Conservation (phyloP, 176 grass and related monocot species). For the Eleusine indica region DNA sequence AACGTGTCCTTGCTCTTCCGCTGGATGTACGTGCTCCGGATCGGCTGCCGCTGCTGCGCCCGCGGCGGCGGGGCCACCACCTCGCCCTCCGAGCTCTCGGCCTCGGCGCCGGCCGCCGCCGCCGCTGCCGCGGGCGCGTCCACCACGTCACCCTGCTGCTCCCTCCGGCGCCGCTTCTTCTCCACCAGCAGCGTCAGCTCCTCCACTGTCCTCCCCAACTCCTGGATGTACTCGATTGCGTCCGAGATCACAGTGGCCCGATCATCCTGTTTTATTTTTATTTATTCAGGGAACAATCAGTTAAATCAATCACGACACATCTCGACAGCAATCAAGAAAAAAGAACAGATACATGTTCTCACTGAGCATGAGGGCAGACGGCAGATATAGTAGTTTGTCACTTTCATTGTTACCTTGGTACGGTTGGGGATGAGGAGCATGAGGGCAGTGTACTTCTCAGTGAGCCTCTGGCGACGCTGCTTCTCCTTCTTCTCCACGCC, state of each 20-base stretch:
- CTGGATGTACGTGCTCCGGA: slow-evolving; percentile 90
- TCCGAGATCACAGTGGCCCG: slow-evolving; percentile 70
- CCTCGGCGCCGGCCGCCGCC: slow-evolving; percentile 1
- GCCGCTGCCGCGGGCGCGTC: slow-evolving; percentile 16
- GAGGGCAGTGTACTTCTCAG: slow-evolving; percentile 65
- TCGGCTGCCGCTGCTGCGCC: slow-evolving; percentile 31
- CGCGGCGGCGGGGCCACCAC: neutral
- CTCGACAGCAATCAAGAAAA: neutral
- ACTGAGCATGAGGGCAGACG: too few relatives aligned
- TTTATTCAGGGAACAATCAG: neutral
- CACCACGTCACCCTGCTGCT: slow-evolving; percentile 48
- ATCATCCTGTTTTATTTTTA: slow-evolving; percentile 42
- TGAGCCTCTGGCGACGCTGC: slow-evolving; percentile 69
- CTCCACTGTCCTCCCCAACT: slow-evolving; percentile 70
- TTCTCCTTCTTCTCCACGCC: slow-evolving; percentile 81
- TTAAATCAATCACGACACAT: neutral
- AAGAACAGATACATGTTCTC: neutral
- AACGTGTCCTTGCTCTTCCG: slow-evolving; percentile 78
- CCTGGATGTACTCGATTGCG: slow-evolving; percentile 82
- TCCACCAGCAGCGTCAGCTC: slow-evolving; percentile 74
- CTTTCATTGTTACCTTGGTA: slow-evolving; percentile 47
- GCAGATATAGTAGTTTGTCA: too few relatives aligned
- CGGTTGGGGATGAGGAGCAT: slow-evolving; percentile 75
- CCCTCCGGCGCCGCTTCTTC: slow-evolving; percentile 54
- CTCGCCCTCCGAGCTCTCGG: slow-evolving; percentile 57